Evolutionary conservation across 176 grass and related monocot genomes (phyloP).

Genomic region (Eragrostis curvula): DNA sequence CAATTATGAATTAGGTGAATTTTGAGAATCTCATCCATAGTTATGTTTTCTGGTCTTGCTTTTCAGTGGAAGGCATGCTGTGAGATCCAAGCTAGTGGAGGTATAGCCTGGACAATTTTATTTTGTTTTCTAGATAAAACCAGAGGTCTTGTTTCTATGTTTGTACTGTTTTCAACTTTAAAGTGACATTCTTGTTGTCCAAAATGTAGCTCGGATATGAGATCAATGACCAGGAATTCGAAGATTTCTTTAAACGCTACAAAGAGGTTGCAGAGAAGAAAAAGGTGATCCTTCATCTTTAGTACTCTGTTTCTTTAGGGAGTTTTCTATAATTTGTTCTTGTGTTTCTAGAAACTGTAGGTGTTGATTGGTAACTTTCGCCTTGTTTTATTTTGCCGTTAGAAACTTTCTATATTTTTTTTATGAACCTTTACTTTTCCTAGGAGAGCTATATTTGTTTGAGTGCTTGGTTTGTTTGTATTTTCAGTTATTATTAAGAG

Average conservation of each 20-base stretch:
- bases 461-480: slow-evolving; percentile 3
- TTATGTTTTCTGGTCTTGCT: slow-evolving; percentile 37
- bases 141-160: not conserved
- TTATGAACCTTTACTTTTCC: not conserved
- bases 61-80: slow-evolving; percentile 93
- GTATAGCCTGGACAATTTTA: slow-evolving; percentile 46
- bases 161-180: slow-evolving; percentile 9
- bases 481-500: not conserved
- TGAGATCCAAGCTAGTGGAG: slow-evolving; percentile 87
- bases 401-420: not conserved
- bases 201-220: slow-evolving; percentile 87
- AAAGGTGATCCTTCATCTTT: slow-evolving; percentile 56
- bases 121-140: slow-evolving; percentile 28
- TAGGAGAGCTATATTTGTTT: not conserved
- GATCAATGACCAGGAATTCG: slow-evolving; percentile 83
- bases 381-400: not conserved
- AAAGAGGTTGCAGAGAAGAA: slow-evolving; percentile 99
- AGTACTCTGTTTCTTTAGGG: not conserved
- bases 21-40: slow-evolving; percentile 10
- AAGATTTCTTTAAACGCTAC: slow-evolving; percentile 97
- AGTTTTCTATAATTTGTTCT: slow-evolving; percentile 10
- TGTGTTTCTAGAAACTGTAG: not conserved
- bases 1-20: slow-evolving; percentile 6
- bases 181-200: slow-evolving; percentile 23
- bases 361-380: slow-evolving; percentile 4